Evolutionary conservation across 495 filamentous ascomycete genomes (phyloP), one percentile per base, ranked within the genome.

Genomic region (Penicillium robsamsonii): DNA sequence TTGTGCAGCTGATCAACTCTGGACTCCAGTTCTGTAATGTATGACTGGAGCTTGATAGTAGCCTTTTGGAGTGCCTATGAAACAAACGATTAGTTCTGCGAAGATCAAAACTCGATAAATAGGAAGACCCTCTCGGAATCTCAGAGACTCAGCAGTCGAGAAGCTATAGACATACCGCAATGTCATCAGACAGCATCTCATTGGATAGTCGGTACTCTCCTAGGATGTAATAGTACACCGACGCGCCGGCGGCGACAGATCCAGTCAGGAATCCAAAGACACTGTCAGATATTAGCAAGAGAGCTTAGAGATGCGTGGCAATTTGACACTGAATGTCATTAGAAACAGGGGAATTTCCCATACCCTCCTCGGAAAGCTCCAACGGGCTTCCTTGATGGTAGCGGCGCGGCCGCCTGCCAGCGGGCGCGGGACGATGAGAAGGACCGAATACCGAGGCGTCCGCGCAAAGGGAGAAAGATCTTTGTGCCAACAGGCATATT

Each of bases 261-360:
- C 94, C 94, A 60, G 96, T 78, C 38, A 98, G 85, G 81, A 98
- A 97, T 55, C 95, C 94, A 68, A 97, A 91, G 51, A 96, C 71
- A 44, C 94, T 97, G 60, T 17, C 40, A 10, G 15, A 8, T 11
- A 43, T 58, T 52, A 64, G 52, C 22, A 40, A 29, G 0, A 4
- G 24, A 31, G n/a, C 33, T 40, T 18, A 17, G 13, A 20, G 12
- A 8, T 42, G 5, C 0, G 22, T 25, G 43, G 10, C 18, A 53
- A 53, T 13, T 15, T 17, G 24, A 17, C 8, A 31, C 25, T 41
- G 33, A 8, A 9, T 18, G 17, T 18, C 8, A 55, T 37, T 37
- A n/a, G 13, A 15, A 41, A 37, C 13, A 50, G 15, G 20, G 18
- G 22, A 5, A 30, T 22, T 41, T 20, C 13, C 31, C 86, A 76